Percentiles rank a stretch among this genome's conserved stretches.
phyloP scores from a whole-genome alignment of 768 basidiomycete species.

The Macrolepiota dolichaula region DNA sequence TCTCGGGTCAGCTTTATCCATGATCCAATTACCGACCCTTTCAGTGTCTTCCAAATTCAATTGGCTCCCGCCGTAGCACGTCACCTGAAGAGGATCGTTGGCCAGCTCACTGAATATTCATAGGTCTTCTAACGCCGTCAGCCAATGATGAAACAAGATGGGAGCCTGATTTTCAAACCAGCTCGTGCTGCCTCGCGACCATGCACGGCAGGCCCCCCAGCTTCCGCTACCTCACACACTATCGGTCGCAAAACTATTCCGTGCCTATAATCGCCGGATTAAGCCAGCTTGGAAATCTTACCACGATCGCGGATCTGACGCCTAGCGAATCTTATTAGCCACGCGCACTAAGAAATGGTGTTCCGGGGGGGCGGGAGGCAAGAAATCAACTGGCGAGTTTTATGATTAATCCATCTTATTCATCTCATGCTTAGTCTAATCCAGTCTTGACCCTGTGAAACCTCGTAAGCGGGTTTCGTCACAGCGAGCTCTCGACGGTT shows the following conservation, averaged over 20 bases:
- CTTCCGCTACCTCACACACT: background rate
- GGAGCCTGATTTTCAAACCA: background rate
- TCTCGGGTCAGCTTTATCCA: background rate
- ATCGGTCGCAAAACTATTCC: conserved; percentile 8
- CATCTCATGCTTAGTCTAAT: background rate
- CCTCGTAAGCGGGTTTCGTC: background rate
- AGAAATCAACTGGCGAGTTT: background rate
- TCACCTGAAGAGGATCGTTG: background rate
- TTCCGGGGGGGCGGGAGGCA: background rate
- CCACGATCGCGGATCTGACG: conserved; percentile 1
- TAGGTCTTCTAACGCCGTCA: background rate
- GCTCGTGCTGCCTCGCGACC: background rate
- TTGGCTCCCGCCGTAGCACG: background rate
- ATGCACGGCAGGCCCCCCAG: background rate
- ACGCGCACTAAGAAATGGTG: background rate
- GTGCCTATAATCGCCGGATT: background rate
- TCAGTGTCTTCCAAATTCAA: background rate
- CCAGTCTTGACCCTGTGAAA: background rate
- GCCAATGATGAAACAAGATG: background rate
- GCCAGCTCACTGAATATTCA: background rate
- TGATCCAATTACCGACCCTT: background rate
- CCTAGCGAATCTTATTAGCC: background rate
- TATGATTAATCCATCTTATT: background rate
- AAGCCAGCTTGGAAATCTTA: background rate
- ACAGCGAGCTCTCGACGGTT: background rate